phyloP scores from a whole-genome alignment of 768 basidiomycete genomes.

The Boletus edulis region DNA sequence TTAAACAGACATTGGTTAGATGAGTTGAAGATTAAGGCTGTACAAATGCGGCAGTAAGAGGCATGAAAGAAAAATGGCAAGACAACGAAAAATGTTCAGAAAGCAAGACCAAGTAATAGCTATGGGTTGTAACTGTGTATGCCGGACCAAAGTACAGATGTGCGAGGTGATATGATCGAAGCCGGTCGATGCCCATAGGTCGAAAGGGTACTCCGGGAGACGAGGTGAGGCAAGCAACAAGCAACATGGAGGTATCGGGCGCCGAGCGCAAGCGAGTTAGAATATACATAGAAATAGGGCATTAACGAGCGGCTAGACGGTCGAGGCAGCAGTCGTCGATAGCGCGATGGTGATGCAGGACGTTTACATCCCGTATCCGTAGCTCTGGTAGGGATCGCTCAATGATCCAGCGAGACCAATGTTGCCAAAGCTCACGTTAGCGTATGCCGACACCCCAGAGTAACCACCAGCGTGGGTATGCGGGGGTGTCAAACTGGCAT shows the following conservation, averaged over 20 bases:
- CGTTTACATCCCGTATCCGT: slow-evolving; percentile 78
- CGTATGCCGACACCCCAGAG: slow-evolving; percentile 50
- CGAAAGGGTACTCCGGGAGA: slow-evolving; percentile 33
- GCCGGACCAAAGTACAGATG: slow-evolving; percentile 72
- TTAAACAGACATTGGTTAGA: slow-evolving; percentile 43
- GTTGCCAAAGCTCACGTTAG: slow-evolving; percentile 52
- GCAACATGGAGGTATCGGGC: slow-evolving; percentile 32
- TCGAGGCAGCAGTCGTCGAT: slow-evolving; percentile 6
- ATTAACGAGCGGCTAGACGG: slow-evolving; percentile 29
- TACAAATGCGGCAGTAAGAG: slow-evolving; percentile 48
- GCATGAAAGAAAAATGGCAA: slow-evolving; percentile 22
- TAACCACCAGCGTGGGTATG: slow-evolving; percentile 56
- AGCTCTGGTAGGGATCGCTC: slow-evolving; percentile 76
- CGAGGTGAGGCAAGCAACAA: slow-evolving; percentile 37
- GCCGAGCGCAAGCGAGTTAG: slow-evolving; percentile 34
- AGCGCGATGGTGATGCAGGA: slow-evolving; percentile 28
- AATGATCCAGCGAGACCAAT: slow-evolving; percentile 50
- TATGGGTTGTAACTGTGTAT: slow-evolving; percentile 44
- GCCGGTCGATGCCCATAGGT: slow-evolving; percentile 35
- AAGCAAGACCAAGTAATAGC: slow-evolving; percentile 36
- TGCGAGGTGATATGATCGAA: slow-evolving; percentile 51
- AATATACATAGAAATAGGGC: slow-evolving; percentile 38
- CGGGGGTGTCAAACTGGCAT: slow-evolving; percentile 56
- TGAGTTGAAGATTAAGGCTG: slow-evolving; percentile 37
- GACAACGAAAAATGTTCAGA: slow-evolving; percentile 30